A percentile compares a stretch with the other conserved stretches of the same genome.
phyloP scores from a whole-genome alignment of 805 yeast genomes.

The Diddensiella santjacobensis region DNA sequence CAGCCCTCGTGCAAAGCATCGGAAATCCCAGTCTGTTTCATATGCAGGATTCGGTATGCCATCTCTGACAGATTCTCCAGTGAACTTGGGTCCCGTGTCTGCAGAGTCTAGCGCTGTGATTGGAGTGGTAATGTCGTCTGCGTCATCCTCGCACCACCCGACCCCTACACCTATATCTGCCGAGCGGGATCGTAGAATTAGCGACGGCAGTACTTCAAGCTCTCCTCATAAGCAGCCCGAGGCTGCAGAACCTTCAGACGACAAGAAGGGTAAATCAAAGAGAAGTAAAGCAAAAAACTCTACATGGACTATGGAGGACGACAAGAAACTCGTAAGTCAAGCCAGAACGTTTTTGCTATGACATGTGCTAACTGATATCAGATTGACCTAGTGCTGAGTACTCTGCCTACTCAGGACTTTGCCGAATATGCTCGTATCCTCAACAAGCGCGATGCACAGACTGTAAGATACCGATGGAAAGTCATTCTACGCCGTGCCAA shows the following conservation, averaged over 20 bases:
- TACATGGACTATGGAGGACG: conserved; percentile 34
- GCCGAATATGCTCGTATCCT: conserved; percentile 32
- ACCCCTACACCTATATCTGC: not conserved
- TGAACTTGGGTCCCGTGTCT: too few species aligned
- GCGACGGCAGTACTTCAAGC: not conserved
- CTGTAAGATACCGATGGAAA: conserved; percentile 36
- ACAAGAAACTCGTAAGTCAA: conserved; percentile 29
- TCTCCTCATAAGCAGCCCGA: not conserved
- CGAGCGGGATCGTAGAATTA: not conserved
- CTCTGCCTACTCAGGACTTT: conserved; percentile 34
- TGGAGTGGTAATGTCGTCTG: not conserved
- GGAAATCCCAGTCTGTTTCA: not conserved
- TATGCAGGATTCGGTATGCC: not conserved
- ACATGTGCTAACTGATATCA: conserved; percentile 2
- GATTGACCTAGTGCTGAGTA: conserved; percentile 32
- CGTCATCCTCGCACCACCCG: not conserved
- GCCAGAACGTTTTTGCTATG: not conserved
- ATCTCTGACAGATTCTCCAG: too few species aligned
- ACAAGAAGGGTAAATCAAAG: conserved; percentile 18
- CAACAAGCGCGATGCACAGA: conserved; percentile 34
- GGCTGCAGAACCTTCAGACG: conserved; percentile 4
- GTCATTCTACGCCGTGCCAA: conserved; percentile 32
- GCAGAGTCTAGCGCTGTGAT: too few species aligned
- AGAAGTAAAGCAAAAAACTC: conserved; percentile 33
- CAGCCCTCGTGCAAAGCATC: not conserved